Conservation (phyloP, 225 moss, liverwort and hornwort species). For the Sphagnum tenellum region DNA sequence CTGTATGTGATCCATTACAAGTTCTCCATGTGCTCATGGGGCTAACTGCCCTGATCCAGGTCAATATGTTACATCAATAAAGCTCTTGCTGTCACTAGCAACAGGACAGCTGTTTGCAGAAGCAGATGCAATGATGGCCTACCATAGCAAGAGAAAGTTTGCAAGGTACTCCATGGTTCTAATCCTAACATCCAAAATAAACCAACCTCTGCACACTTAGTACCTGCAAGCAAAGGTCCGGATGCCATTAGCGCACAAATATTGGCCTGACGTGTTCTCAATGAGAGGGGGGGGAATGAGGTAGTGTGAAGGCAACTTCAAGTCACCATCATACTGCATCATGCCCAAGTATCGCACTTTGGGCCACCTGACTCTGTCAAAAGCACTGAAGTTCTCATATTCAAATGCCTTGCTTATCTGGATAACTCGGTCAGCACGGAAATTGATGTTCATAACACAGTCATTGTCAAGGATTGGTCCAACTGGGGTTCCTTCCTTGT, state of each 20-base stretch:
- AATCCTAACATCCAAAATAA: too few species aligned
- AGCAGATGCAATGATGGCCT: too few species aligned
- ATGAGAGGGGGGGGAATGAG: constrained; percentile 71
- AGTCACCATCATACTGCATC: constrained; percentile 88
- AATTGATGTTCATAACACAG: constrained; percentile 70
- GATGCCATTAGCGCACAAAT: constrained; percentile 56
- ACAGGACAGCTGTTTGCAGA: too few species aligned
- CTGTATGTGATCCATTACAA: too few species aligned
- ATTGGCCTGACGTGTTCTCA: constrained; percentile 61
- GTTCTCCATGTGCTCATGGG: too few species aligned
- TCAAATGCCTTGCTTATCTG: constrained; percentile 85
- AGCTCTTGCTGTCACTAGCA: too few species aligned
- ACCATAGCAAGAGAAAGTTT: too few species aligned
- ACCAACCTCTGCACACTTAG: background rate
- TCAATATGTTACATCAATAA: too few species aligned
- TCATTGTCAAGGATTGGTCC: constrained; percentile 69
- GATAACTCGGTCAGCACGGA: constrained; percentile 66
- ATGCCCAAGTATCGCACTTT: constrained; percentile 73
- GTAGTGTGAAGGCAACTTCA: constrained; percentile 71
- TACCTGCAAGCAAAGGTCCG: constrained; percentile 86
- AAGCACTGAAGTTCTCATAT: constrained; percentile 49
- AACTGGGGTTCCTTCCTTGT: constrained; percentile 51
- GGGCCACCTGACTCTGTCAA: constrained; percentile 63
- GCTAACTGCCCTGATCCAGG: too few species aligned
- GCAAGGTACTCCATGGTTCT: too few species aligned